Evolutionary conservation across 805 yeast genomes (phyloP).

Genomic region (Sungouiozyma ichnusensis): DNA sequence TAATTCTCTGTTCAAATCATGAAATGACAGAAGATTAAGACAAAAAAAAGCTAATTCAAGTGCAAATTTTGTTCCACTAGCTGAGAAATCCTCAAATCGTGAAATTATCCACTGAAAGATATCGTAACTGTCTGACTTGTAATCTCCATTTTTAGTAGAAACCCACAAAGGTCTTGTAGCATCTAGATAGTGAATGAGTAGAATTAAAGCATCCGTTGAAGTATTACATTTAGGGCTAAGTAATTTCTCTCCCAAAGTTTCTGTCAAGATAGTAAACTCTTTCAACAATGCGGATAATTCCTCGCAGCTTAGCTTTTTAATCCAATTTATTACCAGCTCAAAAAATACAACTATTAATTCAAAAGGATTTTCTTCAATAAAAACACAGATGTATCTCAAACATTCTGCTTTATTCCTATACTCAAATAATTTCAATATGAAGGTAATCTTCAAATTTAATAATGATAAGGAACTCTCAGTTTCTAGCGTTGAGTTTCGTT

Average conservation of each 20-base stretch:
- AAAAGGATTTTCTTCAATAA: neutral
- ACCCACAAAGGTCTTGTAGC: conserved; percentile 21
- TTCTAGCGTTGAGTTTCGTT: neutral
- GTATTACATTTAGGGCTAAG: conserved; percentile 14
- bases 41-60: conserved; percentile 28
- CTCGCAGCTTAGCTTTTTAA: neutral
- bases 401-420: neutral
- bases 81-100: conserved; percentile 32
- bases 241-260: conserved; percentile 17
- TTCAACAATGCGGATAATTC: neutral
- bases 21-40: conserved; percentile 22
- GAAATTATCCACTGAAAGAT: conserved; percentile 36
- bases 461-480: neutral
- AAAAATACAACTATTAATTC: neutral
- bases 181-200: conserved; percentile 13
- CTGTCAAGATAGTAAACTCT: conserved; percentile 7
- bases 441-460: neutral
- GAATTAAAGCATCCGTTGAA: conserved; percentile 11
- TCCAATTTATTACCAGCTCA: neutral
- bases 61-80: conserved; percentile 31
- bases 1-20: conserved; percentile 13
- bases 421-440: neutral
- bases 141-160: conserved; percentile 9
- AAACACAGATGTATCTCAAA: neutral
- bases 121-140: conserved; percentile 37